These are phyloP conservation scores for Fusarium sp. DNA, from an alignment of 2,329 filamentous ascomycete genomes.

Conservation along the genomic window DNA sequence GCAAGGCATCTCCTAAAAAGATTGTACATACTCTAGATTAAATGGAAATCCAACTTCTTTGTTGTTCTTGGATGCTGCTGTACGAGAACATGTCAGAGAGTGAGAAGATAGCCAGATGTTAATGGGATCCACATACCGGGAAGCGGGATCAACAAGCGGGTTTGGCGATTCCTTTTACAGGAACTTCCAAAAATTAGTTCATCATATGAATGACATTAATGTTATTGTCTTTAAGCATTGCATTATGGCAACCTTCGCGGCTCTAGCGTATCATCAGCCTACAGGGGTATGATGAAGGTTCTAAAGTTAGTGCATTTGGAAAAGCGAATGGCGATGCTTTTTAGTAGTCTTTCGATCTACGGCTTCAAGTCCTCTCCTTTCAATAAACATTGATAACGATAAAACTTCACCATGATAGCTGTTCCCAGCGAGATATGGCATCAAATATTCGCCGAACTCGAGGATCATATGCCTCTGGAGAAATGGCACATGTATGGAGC, in stretches of 20 bases:
- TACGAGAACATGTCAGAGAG: not conserved
- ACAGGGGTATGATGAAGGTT: not conserved
- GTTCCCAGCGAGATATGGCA: conserved; percentile 2
- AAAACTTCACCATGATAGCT: not conserved
- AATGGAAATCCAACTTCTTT: too few relatives aligned
- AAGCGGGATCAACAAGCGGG: too few relatives aligned
- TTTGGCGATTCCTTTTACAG: too few relatives aligned
- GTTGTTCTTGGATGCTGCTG: not conserved
- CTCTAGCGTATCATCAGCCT: not conserved
- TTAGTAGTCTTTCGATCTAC: not conserved
- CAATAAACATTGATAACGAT: not conserved
- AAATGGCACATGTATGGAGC: conserved; percentile 11
- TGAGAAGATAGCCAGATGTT: not conserved
- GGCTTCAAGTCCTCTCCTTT: not conserved
- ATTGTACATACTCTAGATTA: too few relatives aligned
- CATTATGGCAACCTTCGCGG: not conserved
- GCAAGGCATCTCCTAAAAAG: not conserved
- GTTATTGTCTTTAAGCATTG: not conserved
- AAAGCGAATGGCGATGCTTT: not conserved
- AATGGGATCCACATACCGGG: too few relatives aligned
- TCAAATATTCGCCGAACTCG: not conserved
- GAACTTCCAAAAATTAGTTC: too few relatives aligned
- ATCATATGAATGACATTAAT: too few relatives aligned
- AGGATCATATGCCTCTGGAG: not conserved
- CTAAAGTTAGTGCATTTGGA: not conserved